Evolutionary conservation across 2,329 filamentous ascomycete species (phyloP).

Genomic region (Hawksworthiomyces lignivorus): DNA sequence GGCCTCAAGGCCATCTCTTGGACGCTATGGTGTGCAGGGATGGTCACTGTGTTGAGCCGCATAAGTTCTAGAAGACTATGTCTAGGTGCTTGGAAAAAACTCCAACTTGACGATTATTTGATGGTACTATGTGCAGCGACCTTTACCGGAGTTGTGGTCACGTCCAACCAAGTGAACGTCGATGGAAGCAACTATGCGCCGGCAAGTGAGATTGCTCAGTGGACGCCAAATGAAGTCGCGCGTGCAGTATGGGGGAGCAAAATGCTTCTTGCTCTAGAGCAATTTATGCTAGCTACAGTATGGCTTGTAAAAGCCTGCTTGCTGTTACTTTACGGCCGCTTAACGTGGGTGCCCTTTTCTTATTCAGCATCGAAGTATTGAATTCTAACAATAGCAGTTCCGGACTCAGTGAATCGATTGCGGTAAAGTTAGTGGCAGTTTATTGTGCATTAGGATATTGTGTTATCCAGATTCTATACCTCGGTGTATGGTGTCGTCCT

Average conservation of each 20-base stretch:
- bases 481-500: constrained; percentile 44
- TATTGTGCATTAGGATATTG: constrained; percentile 16
- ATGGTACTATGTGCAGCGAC: constrained; percentile 43
- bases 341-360: constrained; percentile 33
- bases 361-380: neutral
- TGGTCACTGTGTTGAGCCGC: constrained; percentile 13
- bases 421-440: constrained; percentile 32
- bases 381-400: constrained; percentile 12
- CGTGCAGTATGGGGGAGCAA: constrained; percentile 44
- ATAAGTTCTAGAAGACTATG: constrained; percentile 24
- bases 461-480: constrained; percentile 15
- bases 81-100: constrained; percentile 35
- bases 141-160: constrained; percentile 35
- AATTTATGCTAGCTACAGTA: constrained; percentile 41
- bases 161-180: constrained; percentile 33
- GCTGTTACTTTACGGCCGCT: constrained; percentile 42
- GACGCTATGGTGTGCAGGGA: constrained; percentile 16
- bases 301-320: constrained; percentile 48
- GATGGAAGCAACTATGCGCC: constrained; percentile 39
- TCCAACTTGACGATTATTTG: constrained; percentile 50
- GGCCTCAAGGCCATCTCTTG: constrained; percentile 13
- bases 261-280: constrained; percentile 44
- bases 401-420: constrained; percentile 9
- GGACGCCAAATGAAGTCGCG: constrained; percentile 35
- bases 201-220: constrained; percentile 27